Evolutionary conservation across 2,329 filamentous ascomycete species (phyloP).

Genomic region (Exophiala xenobiotica): DNA sequence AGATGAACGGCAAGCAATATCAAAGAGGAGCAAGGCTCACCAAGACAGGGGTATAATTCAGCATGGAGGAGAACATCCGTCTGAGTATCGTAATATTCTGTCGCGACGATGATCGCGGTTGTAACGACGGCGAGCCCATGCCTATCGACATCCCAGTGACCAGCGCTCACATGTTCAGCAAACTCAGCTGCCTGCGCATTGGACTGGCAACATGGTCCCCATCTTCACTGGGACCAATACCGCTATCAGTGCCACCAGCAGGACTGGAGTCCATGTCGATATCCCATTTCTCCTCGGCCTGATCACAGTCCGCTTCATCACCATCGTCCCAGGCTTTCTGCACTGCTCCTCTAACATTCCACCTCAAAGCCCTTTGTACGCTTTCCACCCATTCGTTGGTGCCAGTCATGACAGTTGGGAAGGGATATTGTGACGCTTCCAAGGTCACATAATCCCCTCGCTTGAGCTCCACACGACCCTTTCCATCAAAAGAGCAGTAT

Average conservation of each 20-base stretch:
- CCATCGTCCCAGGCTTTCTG: slow-evolving; percentile 77
- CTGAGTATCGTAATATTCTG: neutral
- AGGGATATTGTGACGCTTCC: slow-evolving; percentile 92
- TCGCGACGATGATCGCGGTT: slow-evolving; percentile 1
- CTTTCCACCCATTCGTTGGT: slow-evolving; percentile 96
- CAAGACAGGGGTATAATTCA: neutral
- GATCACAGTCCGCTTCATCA: slow-evolving; percentile 36
- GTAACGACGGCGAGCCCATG: neutral
- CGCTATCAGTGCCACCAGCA: slow-evolving; percentile 44
- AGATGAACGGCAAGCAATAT: neutral
- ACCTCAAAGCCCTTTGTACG: slow-evolving; percentile 84
- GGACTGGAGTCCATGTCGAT: slow-evolving; percentile 75
- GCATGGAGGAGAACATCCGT: neutral
- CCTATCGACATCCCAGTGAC: neutral
- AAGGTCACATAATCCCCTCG: slow-evolving; percentile 96
- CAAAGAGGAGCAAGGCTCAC: neutral
- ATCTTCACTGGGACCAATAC: slow-evolving; percentile 64
- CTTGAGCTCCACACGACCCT: slow-evolving; percentile 87
- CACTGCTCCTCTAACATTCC: slow-evolving; percentile 89
- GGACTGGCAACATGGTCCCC: slow-evolving; percentile 55
- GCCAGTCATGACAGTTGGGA: slow-evolving; percentile 89
- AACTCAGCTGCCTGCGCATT: slow-evolving; percentile 69
- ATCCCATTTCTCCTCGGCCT: slow-evolving; percentile 71
- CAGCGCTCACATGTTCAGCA: slow-evolving; percentile 58
- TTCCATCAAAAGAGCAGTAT: slow-evolving; percentile 97